These are phyloP conservation scores for Hymenoscyphus infarciens DNA, from an alignment of 2,329 filamentous ascomycete species.

Conservation along the genomic window DNA sequence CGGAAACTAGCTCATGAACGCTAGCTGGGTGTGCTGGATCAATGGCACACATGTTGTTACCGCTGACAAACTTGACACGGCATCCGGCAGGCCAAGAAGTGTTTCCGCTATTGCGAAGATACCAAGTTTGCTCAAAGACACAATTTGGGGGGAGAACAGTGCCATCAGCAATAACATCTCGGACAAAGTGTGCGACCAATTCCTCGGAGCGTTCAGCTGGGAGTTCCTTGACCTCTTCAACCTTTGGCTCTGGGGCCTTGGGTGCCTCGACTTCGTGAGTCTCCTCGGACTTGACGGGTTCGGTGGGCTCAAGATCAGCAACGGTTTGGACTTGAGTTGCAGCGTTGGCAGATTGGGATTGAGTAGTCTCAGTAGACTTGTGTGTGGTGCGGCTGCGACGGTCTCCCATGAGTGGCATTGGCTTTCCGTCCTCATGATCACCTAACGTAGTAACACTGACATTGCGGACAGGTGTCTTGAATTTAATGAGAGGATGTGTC, in stretches of 20 bases:
- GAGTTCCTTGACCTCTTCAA: slow-evolving; percentile 36
- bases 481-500: slow-evolving; percentile 96
- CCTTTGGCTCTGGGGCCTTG: slow-evolving; percentile 25
- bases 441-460: slow-evolving; percentile 83
- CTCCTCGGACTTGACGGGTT: slow-evolving; percentile 39
- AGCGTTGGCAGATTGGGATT: slow-evolving; percentile 47
- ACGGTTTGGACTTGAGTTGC: slow-evolving; percentile 67
- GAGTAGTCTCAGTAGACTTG: slow-evolving; percentile 49
- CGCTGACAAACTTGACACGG: slow-evolving; percentile 85
- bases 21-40: slow-evolving; percentile 77
- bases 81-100: slow-evolving; percentile 83
- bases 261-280: slow-evolving; percentile 30
- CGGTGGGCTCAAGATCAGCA: slow-evolving; percentile 65
- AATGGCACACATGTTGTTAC: slow-evolving; percentile 93
- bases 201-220: slow-evolving; percentile 33
- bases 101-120: slow-evolving; percentile 78
- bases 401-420: slow-evolving; percentile 71
- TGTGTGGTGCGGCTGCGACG: slow-evolving; percentile 41
- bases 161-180: slow-evolving; percentile 76
- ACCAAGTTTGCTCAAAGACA: slow-evolving; percentile 88
- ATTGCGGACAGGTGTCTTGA: slow-evolving; percentile 87
- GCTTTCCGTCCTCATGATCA: slow-evolving; percentile 66
- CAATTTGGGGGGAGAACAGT: slow-evolving; percentile 66
- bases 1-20: slow-evolving; percentile 69
- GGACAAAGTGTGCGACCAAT: slow-evolving; percentile 67